Base-by-base conservation (phyloP, 1,284 basidiomycete species). In the Trametes polyzona region DNA sequence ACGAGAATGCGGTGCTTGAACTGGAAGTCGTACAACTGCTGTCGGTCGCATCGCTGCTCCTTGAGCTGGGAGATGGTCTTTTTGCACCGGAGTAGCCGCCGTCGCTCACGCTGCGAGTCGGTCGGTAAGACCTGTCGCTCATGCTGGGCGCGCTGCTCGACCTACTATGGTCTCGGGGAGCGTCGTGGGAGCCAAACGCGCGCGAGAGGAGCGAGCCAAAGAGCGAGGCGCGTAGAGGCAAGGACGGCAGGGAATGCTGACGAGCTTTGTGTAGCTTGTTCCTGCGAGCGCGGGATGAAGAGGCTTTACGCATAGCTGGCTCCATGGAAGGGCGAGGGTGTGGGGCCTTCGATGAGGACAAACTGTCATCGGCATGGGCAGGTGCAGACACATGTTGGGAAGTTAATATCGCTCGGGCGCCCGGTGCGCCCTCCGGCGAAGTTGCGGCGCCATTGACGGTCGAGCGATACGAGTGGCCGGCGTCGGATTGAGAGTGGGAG, bases 21-120 rank as follows among this genome's bases (percentile, higher is more conserved):
- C 57, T 53, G 14, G 57, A 59, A 3, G 62, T 51, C 6, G 57
- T 57, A 39, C 48, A 59, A 9, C 58, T 61, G 19, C 56, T 64
- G 47, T 56, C 59, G 14, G 62, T 61, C 19, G 49, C 49, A 10
- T 48, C 49, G 55, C 61, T 64, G 26, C 58, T 52, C 21, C 57
- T 55, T 7, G 62, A 54, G 23, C 48, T 58, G 16, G 59, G 54
- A 8, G 43, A 40, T 1, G 61, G 61, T 21, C 57, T 57, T 24
- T 47, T 55, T 3, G 52, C 29, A 36, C 32, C 29, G 4, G 30
- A 16, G 17, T 53, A 53, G 3, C 50, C 48, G 4, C 58, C 49
- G 26, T 65, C 65, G 57, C 63, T 66, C 48, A 58, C 55, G 52
- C 63, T 63, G 52, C 62, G 63, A 35, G 42, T 49, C 3, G 60